Percentiles rank a stretch among this genome's conserved stretches.
Conservation (phyloP, 192 early-diverging fungal species). For the Dispira parvispora region DNA sequence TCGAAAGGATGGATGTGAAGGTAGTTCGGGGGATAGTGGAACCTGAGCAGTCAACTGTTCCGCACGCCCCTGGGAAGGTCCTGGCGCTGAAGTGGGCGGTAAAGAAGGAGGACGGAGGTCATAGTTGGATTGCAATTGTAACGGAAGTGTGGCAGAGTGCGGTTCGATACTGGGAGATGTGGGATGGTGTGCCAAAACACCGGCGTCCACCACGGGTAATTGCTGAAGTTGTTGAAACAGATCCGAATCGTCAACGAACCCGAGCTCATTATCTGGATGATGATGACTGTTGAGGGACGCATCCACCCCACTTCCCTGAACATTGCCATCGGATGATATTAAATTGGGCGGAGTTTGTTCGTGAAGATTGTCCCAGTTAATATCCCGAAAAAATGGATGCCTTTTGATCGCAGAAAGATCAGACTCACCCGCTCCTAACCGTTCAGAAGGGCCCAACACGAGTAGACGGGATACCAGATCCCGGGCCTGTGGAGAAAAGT, state of each 20-base stretch:
- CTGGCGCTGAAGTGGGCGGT: too few relatives aligned
- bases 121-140: not conserved
- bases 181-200: not conserved
- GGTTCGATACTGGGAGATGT: not conserved
- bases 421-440: conserved; percentile 39
- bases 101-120: not conserved
- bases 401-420: conserved; percentile 42
- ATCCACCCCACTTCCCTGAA: too few relatives aligned
- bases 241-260: not conserved
- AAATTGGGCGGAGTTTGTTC: conserved; percentile 29
- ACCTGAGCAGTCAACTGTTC: too few relatives aligned
- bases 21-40: too few relatives aligned
- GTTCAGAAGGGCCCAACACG: conserved; percentile 37
- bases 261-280: not conserved
- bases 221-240: conserved; percentile 5
- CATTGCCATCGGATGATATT: too few relatives aligned
- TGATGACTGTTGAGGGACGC: not conserved
- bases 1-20: too few relatives aligned
- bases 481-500: conserved; percentile 45
- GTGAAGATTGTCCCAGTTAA: conserved; percentile 52
- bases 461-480: conserved; percentile 68
- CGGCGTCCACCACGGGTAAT: not conserved
- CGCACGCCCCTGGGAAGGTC: too few relatives aligned
- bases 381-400: conserved; percentile 69
- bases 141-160: not conserved